Percentiles rank a stretch among this genome's conserved stretches.
Conservation (phyloP, 139 green algal species). For the Deuterostichococcus epilithicus region DNA sequence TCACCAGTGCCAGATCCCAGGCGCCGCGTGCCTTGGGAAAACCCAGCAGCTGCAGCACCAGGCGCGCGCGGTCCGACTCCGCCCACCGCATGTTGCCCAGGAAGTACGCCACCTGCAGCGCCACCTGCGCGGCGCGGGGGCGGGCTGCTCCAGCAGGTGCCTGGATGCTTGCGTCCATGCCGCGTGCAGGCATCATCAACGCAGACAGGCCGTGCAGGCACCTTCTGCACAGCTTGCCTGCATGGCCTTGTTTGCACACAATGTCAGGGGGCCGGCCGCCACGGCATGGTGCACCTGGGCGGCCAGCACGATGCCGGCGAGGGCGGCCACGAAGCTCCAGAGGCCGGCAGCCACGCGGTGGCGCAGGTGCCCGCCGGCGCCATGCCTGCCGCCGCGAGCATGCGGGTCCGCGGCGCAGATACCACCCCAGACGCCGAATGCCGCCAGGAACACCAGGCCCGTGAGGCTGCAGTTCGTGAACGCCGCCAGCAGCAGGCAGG, state of each 20-base stretch:
- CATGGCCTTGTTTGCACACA: slow-evolving; percentile 3
- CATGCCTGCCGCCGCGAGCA: neutral
- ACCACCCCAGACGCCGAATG: slow-evolving; percentile 2
- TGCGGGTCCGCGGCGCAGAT: neutral
- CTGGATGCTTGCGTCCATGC: neutral
- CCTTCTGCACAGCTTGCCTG: too few species aligned
- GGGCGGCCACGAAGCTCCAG: slow-evolving; percentile 16
- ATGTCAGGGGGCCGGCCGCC: neutral
- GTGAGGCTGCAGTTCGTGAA: slow-evolving; percentile 24
- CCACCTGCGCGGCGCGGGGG: neutral
- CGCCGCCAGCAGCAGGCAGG: slow-evolving; percentile 15
- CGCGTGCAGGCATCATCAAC: too few species aligned
- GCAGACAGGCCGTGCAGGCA: too few species aligned
- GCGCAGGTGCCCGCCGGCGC: neutral
- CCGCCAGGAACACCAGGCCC: slow-evolving; percentile 5
- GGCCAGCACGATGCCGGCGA: slow-evolving; percentile 7
- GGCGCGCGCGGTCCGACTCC: neutral
- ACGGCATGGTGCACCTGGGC: slow-evolving; percentile 9
- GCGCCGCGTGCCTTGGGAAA: neutral
- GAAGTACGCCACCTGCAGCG: neutral
- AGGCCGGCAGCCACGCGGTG: neutral
- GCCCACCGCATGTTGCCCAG: neutral
- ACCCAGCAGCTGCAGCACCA: slow-evolving; percentile 7
- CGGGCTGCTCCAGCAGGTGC: slow-evolving; percentile 1
- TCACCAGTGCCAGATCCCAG: neutral